Conservation (phyloP, 257 asterid species). For the Solanum appendiculatum region DNA sequence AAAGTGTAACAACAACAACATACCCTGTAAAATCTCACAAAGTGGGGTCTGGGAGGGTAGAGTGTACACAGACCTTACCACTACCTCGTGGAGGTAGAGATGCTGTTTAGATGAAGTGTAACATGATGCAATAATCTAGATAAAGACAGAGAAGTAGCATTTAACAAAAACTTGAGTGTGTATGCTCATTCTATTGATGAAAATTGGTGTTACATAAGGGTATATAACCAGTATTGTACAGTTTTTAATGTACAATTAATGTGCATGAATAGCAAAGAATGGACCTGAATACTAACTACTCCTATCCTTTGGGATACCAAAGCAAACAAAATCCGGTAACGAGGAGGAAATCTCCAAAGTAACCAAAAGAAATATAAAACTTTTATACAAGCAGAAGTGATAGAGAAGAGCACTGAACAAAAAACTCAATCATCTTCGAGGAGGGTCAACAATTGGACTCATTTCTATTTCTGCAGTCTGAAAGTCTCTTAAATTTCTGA, state of each 20-base stretch:
- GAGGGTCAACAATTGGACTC: slow-evolving; percentile 37
- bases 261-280: slow-evolving; percentile 14
- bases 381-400: slow-evolving; percentile 7
- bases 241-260: slow-evolving; percentile 35
- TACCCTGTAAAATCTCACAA: background rate
- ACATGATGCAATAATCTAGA: background rate
- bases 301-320: slow-evolving; percentile 13
- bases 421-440: slow-evolving; percentile 19
- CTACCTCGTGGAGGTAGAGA: background rate
- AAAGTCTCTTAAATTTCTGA: slow-evolving; percentile 18
- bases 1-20: too few relatives aligned
- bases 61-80: background rate
- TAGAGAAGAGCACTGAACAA: background rate
- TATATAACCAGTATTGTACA: background rate
- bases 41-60: background rate
- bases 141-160: background rate
- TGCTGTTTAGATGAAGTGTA: background rate
- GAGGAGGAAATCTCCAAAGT: slow-evolving; percentile 2
- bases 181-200: background rate
- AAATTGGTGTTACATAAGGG: background rate
- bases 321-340: slow-evolving; percentile 10
- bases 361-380: slow-evolving; percentile 13
- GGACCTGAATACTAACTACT: slow-evolving; percentile 24
- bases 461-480: slow-evolving; percentile 48
- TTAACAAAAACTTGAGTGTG: background rate